Conservation (phyloP, 2,329 filamentous ascomycete genomes). For the Coniochaeta sp. region DNA sequence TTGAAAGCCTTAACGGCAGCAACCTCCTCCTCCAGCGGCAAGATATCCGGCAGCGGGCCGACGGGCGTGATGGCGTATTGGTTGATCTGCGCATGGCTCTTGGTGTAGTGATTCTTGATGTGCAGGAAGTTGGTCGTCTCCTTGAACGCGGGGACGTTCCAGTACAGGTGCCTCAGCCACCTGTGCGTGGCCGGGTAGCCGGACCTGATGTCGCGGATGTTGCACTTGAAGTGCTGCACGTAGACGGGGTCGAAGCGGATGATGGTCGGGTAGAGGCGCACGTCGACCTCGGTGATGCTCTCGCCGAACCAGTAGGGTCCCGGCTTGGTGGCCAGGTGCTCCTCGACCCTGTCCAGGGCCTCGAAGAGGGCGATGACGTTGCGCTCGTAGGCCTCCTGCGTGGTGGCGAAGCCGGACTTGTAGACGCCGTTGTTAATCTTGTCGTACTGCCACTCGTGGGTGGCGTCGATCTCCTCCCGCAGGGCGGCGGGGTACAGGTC, state of each 20-base stretch:
- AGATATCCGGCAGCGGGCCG: constrained; percentile 75
- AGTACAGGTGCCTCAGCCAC: constrained; percentile 81
- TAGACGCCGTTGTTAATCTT: constrained; percentile 65
- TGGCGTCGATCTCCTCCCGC: constrained; percentile 62
- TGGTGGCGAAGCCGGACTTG: constrained; percentile 77
- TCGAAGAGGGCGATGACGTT: constrained; percentile 66
- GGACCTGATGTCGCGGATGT: constrained; percentile 73
- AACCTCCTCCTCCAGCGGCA: constrained; percentile 74
- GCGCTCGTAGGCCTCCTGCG: constrained; percentile 73
- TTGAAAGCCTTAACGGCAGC: constrained; percentile 33
- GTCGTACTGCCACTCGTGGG: constrained; percentile 76
- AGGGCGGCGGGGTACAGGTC: constrained; percentile 62
- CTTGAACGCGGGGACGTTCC: constrained; percentile 69
- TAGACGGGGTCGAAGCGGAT: constrained; percentile 49
- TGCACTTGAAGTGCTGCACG: constrained; percentile 84
- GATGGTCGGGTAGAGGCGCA: constrained; percentile 48
- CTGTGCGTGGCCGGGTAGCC: constrained; percentile 75
- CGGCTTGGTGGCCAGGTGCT: constrained; percentile 44
- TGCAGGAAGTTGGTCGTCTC: constrained; percentile 88
- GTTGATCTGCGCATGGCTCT: constrained; percentile 59
- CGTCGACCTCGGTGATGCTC: constrained; percentile 71
- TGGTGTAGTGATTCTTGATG: constrained; percentile 73
- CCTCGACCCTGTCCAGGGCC: constrained; percentile 69
- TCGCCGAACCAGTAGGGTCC: constrained; percentile 72
- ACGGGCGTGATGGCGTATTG: constrained; percentile 70